phyloP scores from a whole-genome alignment of 345 rosid species.

The Syzygium jambos region DNA sequence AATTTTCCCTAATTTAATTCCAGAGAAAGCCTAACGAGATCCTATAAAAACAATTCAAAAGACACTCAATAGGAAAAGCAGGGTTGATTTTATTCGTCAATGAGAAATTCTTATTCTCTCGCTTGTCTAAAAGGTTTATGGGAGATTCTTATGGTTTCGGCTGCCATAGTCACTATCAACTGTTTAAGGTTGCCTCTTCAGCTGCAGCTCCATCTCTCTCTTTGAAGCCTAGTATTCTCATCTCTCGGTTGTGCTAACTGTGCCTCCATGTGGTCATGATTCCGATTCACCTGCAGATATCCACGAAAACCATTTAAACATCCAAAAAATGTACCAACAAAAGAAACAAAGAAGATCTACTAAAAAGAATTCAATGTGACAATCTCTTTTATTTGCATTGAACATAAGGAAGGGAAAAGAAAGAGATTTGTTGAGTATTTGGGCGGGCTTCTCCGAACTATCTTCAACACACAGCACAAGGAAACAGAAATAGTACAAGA shows the following conservation, averaged over 20 bases:
- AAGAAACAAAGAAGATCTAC: not conserved
- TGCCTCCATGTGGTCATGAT: not conserved
- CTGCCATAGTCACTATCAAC: not conserved
- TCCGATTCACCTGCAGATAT: not conserved
- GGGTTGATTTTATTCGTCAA: not conserved
- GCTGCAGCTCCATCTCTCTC: not conserved
- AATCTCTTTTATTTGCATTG: not conserved
- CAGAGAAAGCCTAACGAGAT: not conserved
- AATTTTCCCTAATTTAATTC: not conserved
- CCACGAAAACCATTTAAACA: not conserved
- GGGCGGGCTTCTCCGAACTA: not conserved
- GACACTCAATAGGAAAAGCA: not conserved
- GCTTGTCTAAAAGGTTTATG: not conserved
- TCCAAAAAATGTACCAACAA: not conserved
- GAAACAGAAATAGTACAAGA: not conserved
- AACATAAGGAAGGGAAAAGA: not conserved
- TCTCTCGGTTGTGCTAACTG: not conserved
- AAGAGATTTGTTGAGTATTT: not conserved
- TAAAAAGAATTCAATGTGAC: not conserved
- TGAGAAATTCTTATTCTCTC: not conserved
- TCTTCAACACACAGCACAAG: not conserved
- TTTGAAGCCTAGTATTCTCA: not conserved
- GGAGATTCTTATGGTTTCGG: not conserved
- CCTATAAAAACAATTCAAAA: not conserved
- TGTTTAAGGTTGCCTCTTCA: conserved; percentile 1